Base-by-base conservation (phyloP, 495 filamentous ascomycete genomes). In the Patellaria atrata region DNA sequence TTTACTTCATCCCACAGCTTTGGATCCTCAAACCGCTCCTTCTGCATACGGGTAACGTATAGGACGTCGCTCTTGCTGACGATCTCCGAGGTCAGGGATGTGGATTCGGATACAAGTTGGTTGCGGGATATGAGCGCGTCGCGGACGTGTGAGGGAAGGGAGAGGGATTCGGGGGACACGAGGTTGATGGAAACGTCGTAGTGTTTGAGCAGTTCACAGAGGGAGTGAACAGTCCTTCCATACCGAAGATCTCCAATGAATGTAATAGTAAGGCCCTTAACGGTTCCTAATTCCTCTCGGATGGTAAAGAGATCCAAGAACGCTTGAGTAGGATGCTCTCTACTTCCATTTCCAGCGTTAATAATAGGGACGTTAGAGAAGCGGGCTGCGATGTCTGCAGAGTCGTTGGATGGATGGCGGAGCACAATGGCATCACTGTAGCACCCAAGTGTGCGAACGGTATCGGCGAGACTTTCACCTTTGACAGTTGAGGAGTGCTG, bases 241-340 rank as follows among this genome's bases (percentile, higher is more conserved):
- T 93, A 89, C 43, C 75, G 73, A 26, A 97, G 72, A 50, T 97
- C 89, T 48, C 89, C 89, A 32, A 76, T 71, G 55, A 97, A 97
- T 33, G 89, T 97, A 55, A 97, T 87, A 30, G 82, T 93, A 42
- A 96, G 64, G 25, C 83, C 85, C 45, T 81, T 82, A 33, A 96
- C 87, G 3, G 83, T 93, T 36, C 89, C 89, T 13, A 96, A 68
- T 60, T 97, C 89, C 59, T 97, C 85, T 35, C 91, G 77, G 56
- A 97, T 94, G 23, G 89, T 97, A 67, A 93, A 96, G 43, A 97
- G 73, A 51, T 97, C 89, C n/a, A 94, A 68, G 73, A 97, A 85
- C 3, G 89, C 89, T 59, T 97, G 89, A 0, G 91, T 96, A 3
- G 89, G 89, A 58, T 97, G 89, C 62, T 97, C 89, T 44, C 80